phyloP scores from a whole-genome alignment of 2,329 filamentous ascomycete genomes.

The Colletotrichum sp. region DNA sequence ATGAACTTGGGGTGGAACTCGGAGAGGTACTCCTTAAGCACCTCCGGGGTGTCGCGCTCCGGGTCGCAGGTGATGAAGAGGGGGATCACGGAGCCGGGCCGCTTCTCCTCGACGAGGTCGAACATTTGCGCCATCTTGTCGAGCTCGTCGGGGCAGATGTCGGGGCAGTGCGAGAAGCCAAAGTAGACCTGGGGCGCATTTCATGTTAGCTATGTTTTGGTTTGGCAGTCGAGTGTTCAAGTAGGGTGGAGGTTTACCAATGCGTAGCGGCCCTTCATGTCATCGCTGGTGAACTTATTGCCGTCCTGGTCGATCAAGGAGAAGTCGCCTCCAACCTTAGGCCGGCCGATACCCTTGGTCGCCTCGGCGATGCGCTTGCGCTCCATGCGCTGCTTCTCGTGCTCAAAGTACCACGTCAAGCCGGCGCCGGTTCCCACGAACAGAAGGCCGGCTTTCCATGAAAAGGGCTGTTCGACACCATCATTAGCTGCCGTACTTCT shows the following conservation, averaged over 20 bases:
- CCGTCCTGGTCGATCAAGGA: slow-evolving; percentile 83
- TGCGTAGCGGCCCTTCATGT: slow-evolving; percentile 86
- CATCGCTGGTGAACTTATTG: slow-evolving; percentile 75
- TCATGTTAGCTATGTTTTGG: not conserved
- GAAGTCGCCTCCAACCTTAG: slow-evolving; percentile 92
- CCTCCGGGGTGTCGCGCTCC: slow-evolving; percentile 83
- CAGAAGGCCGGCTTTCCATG: slow-evolving; percentile 85
- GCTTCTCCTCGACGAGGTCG: slow-evolving; percentile 67
- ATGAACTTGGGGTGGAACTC: slow-evolving; percentile 91
- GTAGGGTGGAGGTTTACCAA: slow-evolving; percentile 59
- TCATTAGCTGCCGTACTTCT: slow-evolving; percentile 1
- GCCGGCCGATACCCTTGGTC: slow-evolving; percentile 89
- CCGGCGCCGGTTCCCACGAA: slow-evolving; percentile 81
- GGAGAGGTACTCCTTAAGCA: slow-evolving; percentile 82
- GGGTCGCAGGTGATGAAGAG: slow-evolving; percentile 97
- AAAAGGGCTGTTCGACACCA: slow-evolving; percentile 74
- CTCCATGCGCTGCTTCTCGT: slow-evolving; percentile 91
- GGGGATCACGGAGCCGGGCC: slow-evolving; percentile 66
- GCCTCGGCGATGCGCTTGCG: slow-evolving; percentile 88
- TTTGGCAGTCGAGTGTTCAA: not conserved
- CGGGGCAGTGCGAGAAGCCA: slow-evolving; percentile 96
- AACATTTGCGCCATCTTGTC: slow-evolving; percentile 99
- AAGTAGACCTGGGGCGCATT: slow-evolving; percentile 78
- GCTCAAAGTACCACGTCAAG: slow-evolving; percentile 89
- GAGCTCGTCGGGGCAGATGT: slow-evolving; percentile 98